Evolutionary conservation across 2,329 filamentous ascomycete species (phyloP).

Genomic region (Scopulariopsis brevicaulis): DNA sequence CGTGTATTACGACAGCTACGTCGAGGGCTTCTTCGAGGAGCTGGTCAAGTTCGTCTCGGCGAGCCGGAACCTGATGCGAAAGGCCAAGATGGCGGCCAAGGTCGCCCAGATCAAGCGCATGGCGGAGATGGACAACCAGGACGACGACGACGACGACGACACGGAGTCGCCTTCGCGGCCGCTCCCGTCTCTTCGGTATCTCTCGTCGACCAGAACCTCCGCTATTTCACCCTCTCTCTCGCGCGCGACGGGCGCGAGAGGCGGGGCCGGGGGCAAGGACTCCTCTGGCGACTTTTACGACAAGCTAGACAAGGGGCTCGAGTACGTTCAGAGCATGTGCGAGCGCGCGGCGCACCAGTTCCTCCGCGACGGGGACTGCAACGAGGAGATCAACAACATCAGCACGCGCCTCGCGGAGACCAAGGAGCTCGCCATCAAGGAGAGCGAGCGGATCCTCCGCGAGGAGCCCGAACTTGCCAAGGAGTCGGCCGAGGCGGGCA

Average conservation of each 20-base stretch:
- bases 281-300: constrained; percentile 49
- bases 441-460: constrained; percentile 42
- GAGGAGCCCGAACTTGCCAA: constrained; percentile 36
- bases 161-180: constrained; percentile 3
- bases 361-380: constrained; percentile 76
- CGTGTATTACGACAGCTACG: constrained; percentile 85
- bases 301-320: constrained; percentile 64
- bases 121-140: constrained; percentile 46
- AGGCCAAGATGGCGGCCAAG: constrained; percentile 74
- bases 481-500: constrained; percentile 24
- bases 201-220: constrained; percentile 23
- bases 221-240: constrained; percentile 13
- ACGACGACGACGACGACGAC: constrained; percentile 28
- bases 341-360: constrained; percentile 85
- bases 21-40: constrained; percentile 73
- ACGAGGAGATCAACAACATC: constrained; percentile 61
- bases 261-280: constrained; percentile 9
- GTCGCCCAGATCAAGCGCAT: constrained; percentile 54
- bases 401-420: constrained; percentile 54
- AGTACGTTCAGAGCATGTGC: constrained; percentile 69
- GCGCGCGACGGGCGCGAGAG: neutral
- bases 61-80: constrained; percentile 73
- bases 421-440: constrained; percentile 45
- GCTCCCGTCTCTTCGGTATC: constrained; percentile 27
- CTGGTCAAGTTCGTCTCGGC: constrained; percentile 73